Evolutionary conservation across 1,139 yeast species (phyloP), one percentile per base, ranked within the genome.

Genomic region (Candida sp.): DNA sequence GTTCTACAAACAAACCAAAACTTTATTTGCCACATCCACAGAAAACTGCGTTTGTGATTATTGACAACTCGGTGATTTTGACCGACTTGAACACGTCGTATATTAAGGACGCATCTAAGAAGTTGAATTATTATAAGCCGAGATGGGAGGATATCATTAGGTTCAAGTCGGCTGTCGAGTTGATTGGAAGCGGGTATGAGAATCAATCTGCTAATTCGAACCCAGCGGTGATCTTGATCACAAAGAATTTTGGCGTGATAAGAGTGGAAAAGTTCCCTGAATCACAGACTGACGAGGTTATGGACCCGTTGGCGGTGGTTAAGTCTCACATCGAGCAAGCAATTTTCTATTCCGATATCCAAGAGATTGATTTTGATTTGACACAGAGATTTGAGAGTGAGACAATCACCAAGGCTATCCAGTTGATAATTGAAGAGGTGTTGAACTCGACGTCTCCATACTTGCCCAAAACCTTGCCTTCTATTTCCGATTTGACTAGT

Each of bases 311-410:
- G 3, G 67, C 76, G 5, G 73, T 84, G 50, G 75, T 87, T 44
- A 87, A 86, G 62, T 81, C 91, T 0, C 91, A 85, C 57, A 80
- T 92, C 28, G 96, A 88, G 59, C 98, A 92, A 66, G 96, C 91
- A 0, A 82, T 92, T 1, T 88, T 85, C 60, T 87, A 77, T 58
- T 75, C 81, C 0, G 74, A 75, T 50, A 66, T 77, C 1, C 32
- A 61, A 48, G 60, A 88, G 82, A 52, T 92, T 28, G 82, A 84
- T 42, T 91, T 90, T 65, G 78, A 81, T 58, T 64, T 81, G 12
- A 60, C 68, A 12, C 75, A 70, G 31, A 63, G 60, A 2, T 58
- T 67, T 48, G 69, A 75, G 9, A 58, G 63, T 1, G 72, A 72
- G 5, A 71, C 71, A 3, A 67, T 86, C 8, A 79, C 79, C 51